A percentile compares a stretch with the other conserved stretches of the same genome.
Conservation (phyloP, 1,284 basidiomycete species). For the Puccinia triticina region DNA sequence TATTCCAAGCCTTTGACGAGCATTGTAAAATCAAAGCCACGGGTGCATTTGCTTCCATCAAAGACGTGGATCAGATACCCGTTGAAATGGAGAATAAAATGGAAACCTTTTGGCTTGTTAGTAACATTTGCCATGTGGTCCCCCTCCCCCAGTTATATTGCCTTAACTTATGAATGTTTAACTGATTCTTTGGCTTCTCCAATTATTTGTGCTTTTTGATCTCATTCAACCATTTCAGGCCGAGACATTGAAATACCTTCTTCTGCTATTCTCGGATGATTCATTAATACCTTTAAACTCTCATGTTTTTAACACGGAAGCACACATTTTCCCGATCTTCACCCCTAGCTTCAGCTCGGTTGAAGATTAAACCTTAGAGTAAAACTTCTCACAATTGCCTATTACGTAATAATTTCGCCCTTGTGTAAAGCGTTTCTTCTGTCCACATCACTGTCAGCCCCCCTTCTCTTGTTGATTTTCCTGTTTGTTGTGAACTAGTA, state of each 20-base stretch:
- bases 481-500: too few relatives aligned
- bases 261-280: slow-evolving; percentile 79
- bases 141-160: slow-evolving; percentile 56
- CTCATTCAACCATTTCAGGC: slow-evolving; percentile 64
- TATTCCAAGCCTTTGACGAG: slow-evolving; percentile 85
- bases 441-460: too few relatives aligned
- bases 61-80: slow-evolving; percentile 78
- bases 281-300: slow-evolving; percentile 69
- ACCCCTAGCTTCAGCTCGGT: slow-evolving; percentile 54
- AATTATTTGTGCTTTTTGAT: background rate
- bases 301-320: slow-evolving; percentile 84
- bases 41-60: slow-evolving; percentile 84
- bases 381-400: background rate
- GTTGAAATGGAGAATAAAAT: slow-evolving; percentile 79
- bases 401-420: background rate
- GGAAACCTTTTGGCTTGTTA: slow-evolving; percentile 89
- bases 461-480: too few relatives aligned
- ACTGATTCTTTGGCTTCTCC: slow-evolving; percentile 63
- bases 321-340: slow-evolving; percentile 76
- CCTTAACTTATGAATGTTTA: slow-evolving; percentile 54
- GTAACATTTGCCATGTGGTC: slow-evolving; percentile 57
- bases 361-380: background rate
- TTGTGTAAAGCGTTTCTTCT: background rate
- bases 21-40: slow-evolving; percentile 71
- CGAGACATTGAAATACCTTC: slow-evolving; percentile 94